phyloP scores from a whole-genome alignment of 768 basidiomycete species.

The Rhizopogon roseolus region DNA sequence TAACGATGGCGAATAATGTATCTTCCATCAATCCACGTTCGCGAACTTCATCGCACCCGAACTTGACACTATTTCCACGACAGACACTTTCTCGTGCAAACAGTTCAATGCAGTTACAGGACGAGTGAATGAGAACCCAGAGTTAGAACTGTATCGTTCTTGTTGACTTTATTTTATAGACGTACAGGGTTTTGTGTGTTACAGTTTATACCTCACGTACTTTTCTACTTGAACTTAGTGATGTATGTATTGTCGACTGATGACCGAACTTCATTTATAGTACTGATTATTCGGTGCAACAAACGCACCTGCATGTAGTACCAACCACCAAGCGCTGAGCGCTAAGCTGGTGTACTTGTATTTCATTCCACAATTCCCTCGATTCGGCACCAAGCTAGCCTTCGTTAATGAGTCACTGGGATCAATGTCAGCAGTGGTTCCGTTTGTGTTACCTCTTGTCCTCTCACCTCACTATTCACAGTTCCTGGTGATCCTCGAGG shows the following conservation, averaged over 20 bases:
- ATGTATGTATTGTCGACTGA: background rate
- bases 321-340: too few species aligned
- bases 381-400: too few species aligned
- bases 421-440: too few species aligned
- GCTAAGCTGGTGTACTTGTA: too few species aligned
- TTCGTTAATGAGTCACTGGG: too few species aligned
- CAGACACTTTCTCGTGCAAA: constrained; percentile 31
- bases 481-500: too few species aligned
- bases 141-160: background rate
- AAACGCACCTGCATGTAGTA: too few species aligned
- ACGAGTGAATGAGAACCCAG: background rate
- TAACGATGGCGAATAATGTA: constrained; percentile 22
- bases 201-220: background rate
- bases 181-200: background rate
- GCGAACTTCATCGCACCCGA: constrained; percentile 64
- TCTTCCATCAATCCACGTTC: constrained; percentile 47
- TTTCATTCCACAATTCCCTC: too few species aligned
- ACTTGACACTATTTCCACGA: constrained; percentile 49
- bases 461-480: too few species aligned
- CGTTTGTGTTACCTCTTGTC: too few species aligned
- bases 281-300: too few species aligned
- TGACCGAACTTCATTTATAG: too few species aligned
- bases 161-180: background rate
- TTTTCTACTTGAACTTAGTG: background rate
- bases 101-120: constrained; percentile 15